Conservation (phyloP, 2,329 filamentous ascomycete genomes). For the Trichophyton benhamiae region DNA sequence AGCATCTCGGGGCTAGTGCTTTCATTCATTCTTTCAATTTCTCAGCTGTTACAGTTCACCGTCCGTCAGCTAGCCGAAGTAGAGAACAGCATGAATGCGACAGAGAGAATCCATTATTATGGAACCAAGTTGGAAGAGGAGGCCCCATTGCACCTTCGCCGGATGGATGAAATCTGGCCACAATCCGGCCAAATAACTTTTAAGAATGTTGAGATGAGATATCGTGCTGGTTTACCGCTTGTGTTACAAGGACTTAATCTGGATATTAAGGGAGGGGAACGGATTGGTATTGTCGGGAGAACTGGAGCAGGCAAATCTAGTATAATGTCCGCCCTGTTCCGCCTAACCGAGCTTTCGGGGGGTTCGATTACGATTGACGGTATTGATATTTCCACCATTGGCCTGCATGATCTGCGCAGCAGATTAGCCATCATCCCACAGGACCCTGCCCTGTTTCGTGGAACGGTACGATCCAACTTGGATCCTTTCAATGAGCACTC, state of each 20-base stretch:
- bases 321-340: conserved; percentile 36
- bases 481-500: conserved; percentile 36
- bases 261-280: conserved; percentile 33
- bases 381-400: conserved; percentile 31
- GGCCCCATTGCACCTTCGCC: conserved; percentile 62
- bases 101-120: conserved; percentile 84
- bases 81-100: conserved; percentile 96
- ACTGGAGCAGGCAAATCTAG: conserved; percentile 37
- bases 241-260: conserved; percentile 55
- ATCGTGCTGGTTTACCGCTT: conserved; percentile 57
- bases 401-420: conserved; percentile 32
- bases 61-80: conserved; percentile 89
- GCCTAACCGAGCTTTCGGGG: conserved; percentile 30
- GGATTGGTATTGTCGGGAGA: conserved; percentile 37
- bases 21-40: conserved; percentile 84
- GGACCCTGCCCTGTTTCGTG: conserved; percentile 34
- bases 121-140: conserved; percentile 79
- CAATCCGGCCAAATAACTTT: conserved; percentile 72
- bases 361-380: conserved; percentile 34
- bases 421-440: conserved; percentile 36
- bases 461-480: conserved; percentile 34
- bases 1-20: conserved; percentile 79
- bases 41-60: conserved; percentile 92
- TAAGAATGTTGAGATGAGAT: conserved; percentile 65
- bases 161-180: conserved; percentile 68